Evolutionary conservation across 164 flowering plant species (phyloP).

Genomic region (Liriodendron chinense): DNA sequence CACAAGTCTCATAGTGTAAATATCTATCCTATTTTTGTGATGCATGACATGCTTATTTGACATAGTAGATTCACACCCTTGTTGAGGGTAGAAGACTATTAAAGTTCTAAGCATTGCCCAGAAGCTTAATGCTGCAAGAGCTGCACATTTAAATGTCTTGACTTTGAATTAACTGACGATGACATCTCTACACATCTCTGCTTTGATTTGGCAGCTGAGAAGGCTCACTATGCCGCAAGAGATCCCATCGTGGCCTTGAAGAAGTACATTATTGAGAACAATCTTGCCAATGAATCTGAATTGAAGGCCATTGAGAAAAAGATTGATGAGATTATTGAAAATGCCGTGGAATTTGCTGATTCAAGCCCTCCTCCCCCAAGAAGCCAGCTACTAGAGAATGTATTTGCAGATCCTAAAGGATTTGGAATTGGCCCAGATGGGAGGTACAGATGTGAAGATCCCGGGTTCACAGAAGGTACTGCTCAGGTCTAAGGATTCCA

Average conservation of each 20-base stretch:
- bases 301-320: conserved; percentile 79
- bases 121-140: neutral
- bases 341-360: conserved; percentile 92
- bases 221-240: conserved; percentile 78
- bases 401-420: conserved; percentile 94
- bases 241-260: conserved; percentile 84
- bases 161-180: neutral
- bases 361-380: conserved; percentile 69
- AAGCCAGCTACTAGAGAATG: conserved; percentile 85
- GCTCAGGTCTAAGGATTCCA: conserved; percentile 61
- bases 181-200: neutral
- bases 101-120: neutral
- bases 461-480: conserved; percentile 89
- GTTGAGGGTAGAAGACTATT: neutral
- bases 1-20: neutral
- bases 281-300: conserved; percentile 66
- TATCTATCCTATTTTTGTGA: too few relatives aligned
- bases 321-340: conserved; percentile 85
- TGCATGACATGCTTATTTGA: too few relatives aligned
- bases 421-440: conserved; percentile 98
- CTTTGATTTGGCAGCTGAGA: conserved; percentile 66
- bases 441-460: conserved; percentile 90
- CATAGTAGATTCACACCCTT: neutral
- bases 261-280: conserved; percentile 75
- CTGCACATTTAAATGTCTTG: neutral